Percentiles rank a stretch among this genome's conserved stretches.
Conservation (phyloP, 805 yeast genomes). For the Candida nemodendra region DNA sequence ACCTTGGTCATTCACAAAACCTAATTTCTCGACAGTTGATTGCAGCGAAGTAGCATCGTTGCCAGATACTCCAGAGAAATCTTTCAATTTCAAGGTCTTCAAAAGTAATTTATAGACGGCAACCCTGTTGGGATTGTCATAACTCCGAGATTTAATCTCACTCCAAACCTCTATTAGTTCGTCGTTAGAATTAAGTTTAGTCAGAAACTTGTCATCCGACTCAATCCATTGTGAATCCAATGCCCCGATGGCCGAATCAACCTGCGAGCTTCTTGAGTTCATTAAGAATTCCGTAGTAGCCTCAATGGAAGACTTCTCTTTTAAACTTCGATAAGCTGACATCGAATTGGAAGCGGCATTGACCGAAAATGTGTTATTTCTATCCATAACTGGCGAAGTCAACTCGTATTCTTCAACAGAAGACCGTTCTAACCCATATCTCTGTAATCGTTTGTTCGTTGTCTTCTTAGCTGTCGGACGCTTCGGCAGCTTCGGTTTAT, state of each 20-base stretch:
- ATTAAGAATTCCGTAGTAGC: slow-evolving; percentile 12
- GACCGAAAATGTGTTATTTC: neutral
- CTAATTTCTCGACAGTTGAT: slow-evolving; percentile 5
- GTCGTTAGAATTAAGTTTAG: slow-evolving; percentile 21
- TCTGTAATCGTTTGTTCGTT: neutral
- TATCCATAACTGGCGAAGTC: slow-evolving; percentile 7
- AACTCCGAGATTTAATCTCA: slow-evolving; percentile 21
- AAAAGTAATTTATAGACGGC: slow-evolving; percentile 19
- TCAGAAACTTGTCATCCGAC: slow-evolving; percentile 19
- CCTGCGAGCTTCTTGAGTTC: slow-evolving; percentile 12
- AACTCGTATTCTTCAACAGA: slow-evolving; percentile 17
- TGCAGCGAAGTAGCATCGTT: slow-evolving; percentile 1
- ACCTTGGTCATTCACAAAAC: slow-evolving; percentile 1
- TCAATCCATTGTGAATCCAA: slow-evolving; percentile 12
- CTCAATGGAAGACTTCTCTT: slow-evolving; percentile 1
- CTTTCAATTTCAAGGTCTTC: slow-evolving; percentile 12
- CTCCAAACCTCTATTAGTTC: slow-evolving; percentile 21
- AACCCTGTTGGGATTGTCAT: slow-evolving; percentile 17
- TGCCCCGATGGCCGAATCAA: slow-evolving; percentile 10
- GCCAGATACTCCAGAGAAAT: slow-evolving; percentile 4
- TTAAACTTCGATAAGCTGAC: neutral
- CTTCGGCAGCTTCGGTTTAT: slow-evolving; percentile 12
- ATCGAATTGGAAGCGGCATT: neutral
- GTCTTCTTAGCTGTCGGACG: slow-evolving; percentile 7
- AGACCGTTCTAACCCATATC: slow-evolving; percentile 12